phyloP scores from a whole-genome alignment of 129 eudicot genomes.

The Arctium minus region DNA sequence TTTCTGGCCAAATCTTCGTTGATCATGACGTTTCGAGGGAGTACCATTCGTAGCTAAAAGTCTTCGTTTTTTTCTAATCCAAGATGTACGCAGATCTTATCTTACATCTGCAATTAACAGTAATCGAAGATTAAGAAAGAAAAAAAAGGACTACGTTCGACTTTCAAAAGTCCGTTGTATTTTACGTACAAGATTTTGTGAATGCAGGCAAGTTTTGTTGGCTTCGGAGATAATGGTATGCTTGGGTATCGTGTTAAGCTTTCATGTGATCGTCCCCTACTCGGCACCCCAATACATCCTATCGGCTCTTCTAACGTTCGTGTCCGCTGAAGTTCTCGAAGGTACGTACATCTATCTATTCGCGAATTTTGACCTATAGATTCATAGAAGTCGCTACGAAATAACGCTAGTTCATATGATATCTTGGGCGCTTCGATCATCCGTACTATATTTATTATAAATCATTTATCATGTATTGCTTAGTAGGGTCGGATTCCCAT shows the following conservation, averaged over 20 bases:
- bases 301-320: conserved; percentile 60
- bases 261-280: conserved; percentile 41
- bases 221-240: conserved; percentile 60
- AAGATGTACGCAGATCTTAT: neutral
- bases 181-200: neutral
- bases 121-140: neutral
- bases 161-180: neutral
- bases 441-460: neutral
- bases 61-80: neutral
- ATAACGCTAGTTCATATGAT: neutral
- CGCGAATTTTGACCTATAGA: neutral
- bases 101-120: neutral
- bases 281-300: conserved; percentile 52
- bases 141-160: neutral
- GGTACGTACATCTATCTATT: conserved; percentile 27
- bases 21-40: no score
- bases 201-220: conserved; percentile 62
- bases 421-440: neutral
- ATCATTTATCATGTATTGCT: no score
- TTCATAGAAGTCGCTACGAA: neutral
- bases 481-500: no score
- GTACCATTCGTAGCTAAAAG: neutral
- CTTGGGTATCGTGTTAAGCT: conserved; percentile 59
- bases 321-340: conserved; percentile 69
- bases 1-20: no score